Conservation (phyloP, 106 monocot species). For the Ottelia alismoides region DNA sequence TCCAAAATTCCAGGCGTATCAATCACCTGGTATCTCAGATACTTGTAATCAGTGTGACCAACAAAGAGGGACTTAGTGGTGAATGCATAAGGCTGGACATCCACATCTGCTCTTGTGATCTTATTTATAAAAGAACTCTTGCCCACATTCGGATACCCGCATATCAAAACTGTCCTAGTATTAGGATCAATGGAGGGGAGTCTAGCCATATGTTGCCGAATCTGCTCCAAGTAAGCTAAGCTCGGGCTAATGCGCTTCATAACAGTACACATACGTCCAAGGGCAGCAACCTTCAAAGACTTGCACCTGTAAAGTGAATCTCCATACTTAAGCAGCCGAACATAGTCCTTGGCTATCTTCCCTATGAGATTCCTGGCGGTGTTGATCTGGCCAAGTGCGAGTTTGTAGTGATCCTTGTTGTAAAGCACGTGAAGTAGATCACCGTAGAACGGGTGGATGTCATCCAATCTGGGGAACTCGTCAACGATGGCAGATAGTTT, state of each 20-base stretch:
- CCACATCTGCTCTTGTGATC: conserved; percentile 91
- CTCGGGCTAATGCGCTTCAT: conserved; percentile 69
- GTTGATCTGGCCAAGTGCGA: conserved; percentile 90
- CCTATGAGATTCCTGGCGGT: conserved; percentile 79
- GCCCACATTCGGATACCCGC: conserved; percentile 97
- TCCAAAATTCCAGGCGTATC: conserved; percentile 95
- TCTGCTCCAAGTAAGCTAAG: conserved; percentile 87
- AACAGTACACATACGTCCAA: conserved; percentile 89
- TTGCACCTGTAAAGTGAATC: conserved; percentile 95
- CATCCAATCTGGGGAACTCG: conserved; percentile 84
- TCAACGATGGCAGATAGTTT: conserved; percentile 82
- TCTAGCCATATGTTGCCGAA: conserved; percentile 90
- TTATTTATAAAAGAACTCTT: conserved; percentile 99
- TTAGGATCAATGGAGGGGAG: conserved; percentile 97
- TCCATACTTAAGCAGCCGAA: conserved; percentile 89
- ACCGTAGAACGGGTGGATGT: conserved; percentile 90
- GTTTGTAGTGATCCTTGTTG: conserved; percentile 97
- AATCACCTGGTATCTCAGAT: conserved; percentile 95
- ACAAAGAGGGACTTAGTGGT: conserved; percentile 95
- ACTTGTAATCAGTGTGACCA: conserved; percentile 97
- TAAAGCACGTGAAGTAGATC: conserved; percentile 89
- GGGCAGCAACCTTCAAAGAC: conserved; percentile 87
- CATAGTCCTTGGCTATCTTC: conserved; percentile 81
- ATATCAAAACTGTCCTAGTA: conserved; percentile 81
- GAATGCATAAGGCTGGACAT: conserved; percentile 97